A percentile compares a stretch with the other conserved stretches of the same genome.
These are phyloP conservation scores for Trichoderma cornu-damae DNA, from an alignment of 2,329 filamentous ascomycete species.

Conservation along the genomic window DNA sequence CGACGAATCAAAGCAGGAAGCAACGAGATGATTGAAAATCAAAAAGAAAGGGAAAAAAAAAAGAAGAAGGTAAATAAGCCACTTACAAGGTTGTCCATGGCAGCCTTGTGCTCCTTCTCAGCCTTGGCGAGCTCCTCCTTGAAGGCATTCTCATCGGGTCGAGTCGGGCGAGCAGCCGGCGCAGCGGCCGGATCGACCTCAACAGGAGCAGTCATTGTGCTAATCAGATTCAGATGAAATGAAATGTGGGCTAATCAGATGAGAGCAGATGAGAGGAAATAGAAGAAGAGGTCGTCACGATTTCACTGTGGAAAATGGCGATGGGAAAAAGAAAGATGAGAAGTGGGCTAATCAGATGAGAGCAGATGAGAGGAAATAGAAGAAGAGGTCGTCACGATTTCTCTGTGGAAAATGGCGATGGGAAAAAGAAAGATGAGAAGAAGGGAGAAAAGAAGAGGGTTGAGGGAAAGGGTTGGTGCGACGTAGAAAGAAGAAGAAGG, in stretches of 20 bases:
- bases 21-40: too few species aligned
- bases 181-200: constrained; percentile 42
- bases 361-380: not conserved
- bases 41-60: too few species aligned
- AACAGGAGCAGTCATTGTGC: constrained; percentile 44
- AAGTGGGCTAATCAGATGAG: not conserved
- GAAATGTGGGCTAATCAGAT: too few species aligned
- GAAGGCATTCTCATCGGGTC: constrained; percentile 81
- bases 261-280: not conserved
- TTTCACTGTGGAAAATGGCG: constrained; percentile 18
- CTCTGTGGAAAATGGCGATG: too few species aligned
- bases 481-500: constrained; percentile 16
- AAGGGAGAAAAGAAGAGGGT: not conserved
- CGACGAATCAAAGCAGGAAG: not conserved
- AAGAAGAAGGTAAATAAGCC: constrained; percentile 16
- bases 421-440: too few species aligned
- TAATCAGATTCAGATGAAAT: not conserved
- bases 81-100: constrained; percentile 56
- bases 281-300: constrained; percentile 21
- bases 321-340: too few species aligned
- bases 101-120: constrained; percentile 78
- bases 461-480: not conserved
- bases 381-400: not conserved
- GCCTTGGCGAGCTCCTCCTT: constrained; percentile 72
- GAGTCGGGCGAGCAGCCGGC: constrained; percentile 60